Evolutionary conservation across 148 eudicot species (phyloP).

Genomic region (Rhododendron williamsianum): DNA sequence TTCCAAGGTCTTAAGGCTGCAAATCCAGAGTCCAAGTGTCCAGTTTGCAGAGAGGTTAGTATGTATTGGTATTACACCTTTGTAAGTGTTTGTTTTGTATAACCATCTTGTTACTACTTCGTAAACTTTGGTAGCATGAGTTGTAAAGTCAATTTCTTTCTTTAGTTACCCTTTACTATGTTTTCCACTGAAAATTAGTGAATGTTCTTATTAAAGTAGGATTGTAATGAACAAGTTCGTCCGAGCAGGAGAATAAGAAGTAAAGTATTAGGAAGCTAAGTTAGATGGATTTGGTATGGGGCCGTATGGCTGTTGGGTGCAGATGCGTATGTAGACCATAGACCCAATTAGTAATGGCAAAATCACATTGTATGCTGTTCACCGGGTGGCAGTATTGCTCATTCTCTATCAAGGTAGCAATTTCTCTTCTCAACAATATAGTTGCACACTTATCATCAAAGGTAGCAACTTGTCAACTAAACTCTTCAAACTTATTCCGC

Average conservation of each 20-base stretch:
- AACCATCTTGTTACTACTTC: not conserved
- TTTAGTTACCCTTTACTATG: not conserved
- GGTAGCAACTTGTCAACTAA: not conserved
- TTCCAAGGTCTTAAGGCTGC: constrained; percentile 35
- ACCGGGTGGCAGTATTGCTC: not conserved
- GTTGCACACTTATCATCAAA: not conserved
- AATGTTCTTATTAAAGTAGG: not conserved
- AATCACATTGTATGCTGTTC: not conserved
- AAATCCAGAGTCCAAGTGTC: constrained; percentile 26
- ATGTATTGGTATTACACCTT: not conserved
- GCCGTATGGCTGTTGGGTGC: too few species aligned
- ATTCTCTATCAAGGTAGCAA: not conserved
- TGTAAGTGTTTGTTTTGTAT: not conserved
- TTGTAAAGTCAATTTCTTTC: not conserved
- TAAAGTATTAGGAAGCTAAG: not conserved
- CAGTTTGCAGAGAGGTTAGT: constrained; percentile 38
- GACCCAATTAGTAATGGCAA: too few species aligned
- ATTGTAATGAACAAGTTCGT: not conserved
- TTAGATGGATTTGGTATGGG: not conserved
- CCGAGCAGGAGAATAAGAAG: not conserved
- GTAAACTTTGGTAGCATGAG: not conserved
- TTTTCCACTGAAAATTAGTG: not conserved
- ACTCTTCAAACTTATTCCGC: not conserved
- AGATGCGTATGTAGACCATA: too few species aligned
- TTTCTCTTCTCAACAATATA: not conserved